Evolutionary conservation across 768 basidiomycete species (phyloP), one percentile per base, ranked within the genome.

Genomic region (Tulasnella calospora): DNA sequence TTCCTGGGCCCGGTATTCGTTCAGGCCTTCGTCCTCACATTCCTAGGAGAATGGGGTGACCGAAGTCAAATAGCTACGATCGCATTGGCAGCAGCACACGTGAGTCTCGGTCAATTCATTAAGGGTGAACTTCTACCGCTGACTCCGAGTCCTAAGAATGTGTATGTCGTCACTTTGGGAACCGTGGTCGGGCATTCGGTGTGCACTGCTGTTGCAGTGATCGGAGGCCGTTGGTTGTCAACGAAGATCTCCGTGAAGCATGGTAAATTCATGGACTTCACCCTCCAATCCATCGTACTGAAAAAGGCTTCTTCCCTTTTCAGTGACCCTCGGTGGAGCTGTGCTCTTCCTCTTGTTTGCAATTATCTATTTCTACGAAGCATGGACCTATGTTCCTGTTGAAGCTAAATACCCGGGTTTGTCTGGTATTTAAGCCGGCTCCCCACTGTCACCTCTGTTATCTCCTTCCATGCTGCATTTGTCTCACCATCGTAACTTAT

Each of bases 1-100:
- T 84, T 96, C 81, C 85, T 98, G 27, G 95, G 94, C 0, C 97
- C 97, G 0, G 94, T 98, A 1, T 97, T 98, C 82, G 95, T 96
- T 2, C 96, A 99, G 84, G 90, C 95, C 0, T 98, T 99, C 82
- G 86, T 97, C 41, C 87, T 99, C 79, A 99, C 97, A 0, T 98
- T 98, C 85, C 87, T 99, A n/a, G 98, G 96, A 13, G 98, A 99
- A 85, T 99, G 98, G 98, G 97, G 98, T 0, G 98, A 99, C 85
- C 86, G 97, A 75, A 97, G 95, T 82, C 97, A 99, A 86, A 95
- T 99, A 81, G 93, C 98, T 1, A 99, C 98, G 2, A 97, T 99
- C 80, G 96, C 95, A 7, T 87, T 99, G 74, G 97, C 94, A 2
- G 96, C 96, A 33, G 94, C 96, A 30, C 95, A 99, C 86, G 97